A percentile compares a stretch with the other conserved stretches of the same genome.
These are phyloP conservation scores for Suillus clintonianus DNA, from an alignment of 768 basidiomycete genomes.

Conservation along the genomic window DNA sequence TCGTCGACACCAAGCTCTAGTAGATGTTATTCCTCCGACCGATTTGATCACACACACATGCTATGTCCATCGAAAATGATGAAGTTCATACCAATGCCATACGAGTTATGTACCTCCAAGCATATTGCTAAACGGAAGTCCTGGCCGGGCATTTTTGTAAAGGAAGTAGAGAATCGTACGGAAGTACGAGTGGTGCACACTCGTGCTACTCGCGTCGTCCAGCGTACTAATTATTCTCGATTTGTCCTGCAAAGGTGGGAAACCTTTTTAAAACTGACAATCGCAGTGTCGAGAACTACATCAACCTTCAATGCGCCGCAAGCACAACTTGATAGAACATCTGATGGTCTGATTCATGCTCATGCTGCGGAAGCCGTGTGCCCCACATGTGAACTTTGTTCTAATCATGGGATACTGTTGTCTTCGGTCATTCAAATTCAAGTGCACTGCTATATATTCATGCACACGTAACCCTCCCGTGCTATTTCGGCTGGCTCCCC, in stretches of 20 bases:
- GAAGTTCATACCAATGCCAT: no score
- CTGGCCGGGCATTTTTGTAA: no score
- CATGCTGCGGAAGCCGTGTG: no score
- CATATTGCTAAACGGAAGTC: no score
- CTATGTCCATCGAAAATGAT: no score
- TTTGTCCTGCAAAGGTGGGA: background rate
- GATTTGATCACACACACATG: no score
- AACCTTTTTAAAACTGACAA: background rate
- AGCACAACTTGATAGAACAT: background rate
- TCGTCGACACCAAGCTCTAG: no score
- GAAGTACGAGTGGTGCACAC: background rate
- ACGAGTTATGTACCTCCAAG: no score
- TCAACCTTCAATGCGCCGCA: background rate
- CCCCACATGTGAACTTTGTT: background rate
- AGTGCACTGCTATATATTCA: background rate
- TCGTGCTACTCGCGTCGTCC: background rate
- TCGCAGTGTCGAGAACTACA: background rate
- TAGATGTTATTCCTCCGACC: no score
- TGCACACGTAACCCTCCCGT: background rate
- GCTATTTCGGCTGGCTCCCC: background rate
- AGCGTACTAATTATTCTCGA: no score
- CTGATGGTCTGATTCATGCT: background rate
- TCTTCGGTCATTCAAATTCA: background rate
- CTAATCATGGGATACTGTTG: background rate
- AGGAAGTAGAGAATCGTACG: background rate